Conservation (phyloP, 257 asterid species). For the Galeopsis tetrahit region DNA sequence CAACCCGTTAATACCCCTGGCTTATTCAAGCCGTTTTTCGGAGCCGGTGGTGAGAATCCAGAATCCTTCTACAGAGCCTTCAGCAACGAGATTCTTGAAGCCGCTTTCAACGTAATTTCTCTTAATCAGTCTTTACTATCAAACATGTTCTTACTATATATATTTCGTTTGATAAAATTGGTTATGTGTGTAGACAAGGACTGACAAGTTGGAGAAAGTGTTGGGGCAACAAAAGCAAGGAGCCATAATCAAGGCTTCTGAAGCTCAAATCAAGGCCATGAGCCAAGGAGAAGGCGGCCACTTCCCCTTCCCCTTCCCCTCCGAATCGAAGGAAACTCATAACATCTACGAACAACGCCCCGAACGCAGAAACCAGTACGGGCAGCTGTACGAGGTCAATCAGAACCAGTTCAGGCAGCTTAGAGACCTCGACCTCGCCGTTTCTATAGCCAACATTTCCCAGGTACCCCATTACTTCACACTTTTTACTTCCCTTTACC, state of each 20-base stretch:
- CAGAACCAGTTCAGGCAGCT: conserved; percentile 42
- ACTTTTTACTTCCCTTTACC: too few relatives aligned
- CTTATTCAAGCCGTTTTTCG: conserved; percentile 55
- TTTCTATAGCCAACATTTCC: conserved; percentile 57
- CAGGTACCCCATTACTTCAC: conserved; percentile 32
- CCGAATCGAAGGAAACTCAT: conserved; percentile 44
- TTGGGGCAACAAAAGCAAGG: conserved; percentile 59
- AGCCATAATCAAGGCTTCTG: conserved; percentile 53
- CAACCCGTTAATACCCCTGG: conserved; percentile 64
- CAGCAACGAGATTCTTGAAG: conserved; percentile 67
- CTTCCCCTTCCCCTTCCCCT: conserved; percentile 83
- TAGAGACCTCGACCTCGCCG: conserved; percentile 45
- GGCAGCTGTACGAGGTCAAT: conserved; percentile 57
- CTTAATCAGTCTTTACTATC: not conserved
- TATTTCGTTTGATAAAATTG: too few relatives aligned
- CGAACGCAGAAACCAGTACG: conserved; percentile 50
- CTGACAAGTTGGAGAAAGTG: conserved; percentile 46
- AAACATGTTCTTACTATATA: too few relatives aligned
- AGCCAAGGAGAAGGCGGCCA: conserved; percentile 62
- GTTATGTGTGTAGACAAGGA: conserved; percentile 4
- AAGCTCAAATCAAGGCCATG: conserved; percentile 60
- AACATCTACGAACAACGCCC: conserved; percentile 51
- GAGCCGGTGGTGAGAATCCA: conserved; percentile 61
- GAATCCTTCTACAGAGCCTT: conserved; percentile 57
- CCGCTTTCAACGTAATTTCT: conserved; percentile 56